Evolutionary conservation across 2,329 filamentous ascomycete genomes (phyloP).

Genomic region (Exophiala lecanii-corni): DNA sequence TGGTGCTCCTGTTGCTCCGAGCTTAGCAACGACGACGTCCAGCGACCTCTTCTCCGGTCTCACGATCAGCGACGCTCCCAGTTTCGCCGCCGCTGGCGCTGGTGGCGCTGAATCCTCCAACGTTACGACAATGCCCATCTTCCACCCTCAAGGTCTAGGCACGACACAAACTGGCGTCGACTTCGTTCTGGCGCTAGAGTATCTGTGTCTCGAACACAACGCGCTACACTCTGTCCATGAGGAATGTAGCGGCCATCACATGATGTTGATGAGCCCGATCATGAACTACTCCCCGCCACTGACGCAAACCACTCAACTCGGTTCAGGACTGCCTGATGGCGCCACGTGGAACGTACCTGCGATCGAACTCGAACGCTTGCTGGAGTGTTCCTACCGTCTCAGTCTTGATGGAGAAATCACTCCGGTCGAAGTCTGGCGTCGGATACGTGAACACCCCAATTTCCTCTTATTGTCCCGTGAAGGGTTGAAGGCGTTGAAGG

Average conservation of each 20-base stretch:
- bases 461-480: slow-evolving; percentile 31
- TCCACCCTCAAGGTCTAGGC: slow-evolving; percentile 29
- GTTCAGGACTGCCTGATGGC: slow-evolving; percentile 13
- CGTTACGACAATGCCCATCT: slow-evolving; percentile 6
- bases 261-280: slow-evolving; percentile 30
- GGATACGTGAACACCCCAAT: slow-evolving; percentile 31
- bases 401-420: slow-evolving; percentile 35
- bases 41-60: slow-evolving; percentile 7
- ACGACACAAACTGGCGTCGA: slow-evolving; percentile 30
- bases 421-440: slow-evolving; percentile 38
- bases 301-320: slow-evolving; percentile 3
- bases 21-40: slow-evolving; percentile 5
- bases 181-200: slow-evolving; percentile 32
- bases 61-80: slow-evolving; percentile 10
- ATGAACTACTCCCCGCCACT: slow-evolving; percentile 25
- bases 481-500: slow-evolving; percentile 28
- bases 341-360: slow-evolving; percentile 28
- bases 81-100: neutral
- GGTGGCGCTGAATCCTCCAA: neutral
- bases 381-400: slow-evolving; percentile 26
- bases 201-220: slow-evolving; percentile 28
- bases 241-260: slow-evolving; percentile 27
- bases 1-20: slow-evolving; percentile 1
- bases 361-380: slow-evolving; percentile 28
- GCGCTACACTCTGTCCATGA: slow-evolving; percentile 11